Evolutionary conservation across 1,139 yeast genomes (phyloP), one percentile per base, ranked within the genome.

Genomic region (Taiozyma sp.): DNA sequence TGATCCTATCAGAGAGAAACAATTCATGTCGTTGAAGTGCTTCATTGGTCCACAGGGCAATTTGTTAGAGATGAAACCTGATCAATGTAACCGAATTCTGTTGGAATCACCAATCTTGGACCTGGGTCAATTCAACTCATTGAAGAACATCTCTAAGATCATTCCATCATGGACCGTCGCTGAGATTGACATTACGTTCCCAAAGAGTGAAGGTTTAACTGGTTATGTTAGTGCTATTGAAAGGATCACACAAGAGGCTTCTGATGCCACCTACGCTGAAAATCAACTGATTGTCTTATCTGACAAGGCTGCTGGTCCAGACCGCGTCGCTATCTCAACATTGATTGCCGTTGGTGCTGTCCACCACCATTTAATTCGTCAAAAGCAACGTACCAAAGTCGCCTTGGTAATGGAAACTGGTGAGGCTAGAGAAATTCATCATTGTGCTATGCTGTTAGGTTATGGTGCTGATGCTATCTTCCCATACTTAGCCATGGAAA

Each of bases 1-100:
- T 66, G 99, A 93, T 69, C 98, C 99, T 48, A 93, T 93, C 62
- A 85, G 99, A 69, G 99, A 93, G 72, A 84, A 86, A 56, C 88
- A 93, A 62, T 98, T 93, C 66, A 93, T 93, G 99, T 88, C 97
- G 19, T 78, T 93, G 62, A 97, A 91, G 68, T 93, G 99, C 73
- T 89, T 88, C 70, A 84, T 93, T 62, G 99, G 99, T 51, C 98
- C 99, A 26, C 98, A 93, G 70, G 97, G 98, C 56, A 93, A 93
- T 68, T 74, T 93, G 58, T 79, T 93, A 64, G 98, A 93, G 69
- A 89, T 90, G 90, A 84, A 85, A 66, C 85, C 97, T 24, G 78
- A 80, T 54, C 98, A 93, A 74, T 90, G 97, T 76, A 88, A 90
- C 73, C 80, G 98, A 62, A 75, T 93, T 63, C 73, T 86, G 56